A percentile compares a stretch with the other conserved stretches of the same genome.
Conservation (phyloP, 345 rosid genomes). For the Corchorus capsularis region DNA sequence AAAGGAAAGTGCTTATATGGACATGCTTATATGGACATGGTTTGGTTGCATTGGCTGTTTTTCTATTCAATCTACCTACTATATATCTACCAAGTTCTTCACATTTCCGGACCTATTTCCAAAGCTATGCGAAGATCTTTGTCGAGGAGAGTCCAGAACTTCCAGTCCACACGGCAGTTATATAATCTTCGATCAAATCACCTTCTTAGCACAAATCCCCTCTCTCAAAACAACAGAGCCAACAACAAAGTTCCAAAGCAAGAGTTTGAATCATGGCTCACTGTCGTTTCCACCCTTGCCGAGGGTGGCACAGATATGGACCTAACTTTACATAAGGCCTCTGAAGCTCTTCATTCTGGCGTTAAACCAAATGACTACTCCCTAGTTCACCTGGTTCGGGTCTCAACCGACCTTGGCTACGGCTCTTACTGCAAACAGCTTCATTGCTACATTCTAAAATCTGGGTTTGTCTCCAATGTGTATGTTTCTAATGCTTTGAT, state of each 20-base stretch:
- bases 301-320: slow-evolving; percentile 28
- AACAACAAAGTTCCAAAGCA: neutral
- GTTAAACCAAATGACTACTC: slow-evolving; percentile 37
- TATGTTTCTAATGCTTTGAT: slow-evolving; percentile 58
- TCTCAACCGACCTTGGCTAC: slow-evolving; percentile 48
- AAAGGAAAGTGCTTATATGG: too few species aligned
- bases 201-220: neutral
- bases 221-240: neutral
- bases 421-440: slow-evolving; percentile 58
- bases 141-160: slow-evolving; percentile 15
- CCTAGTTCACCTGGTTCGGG: slow-evolving; percentile 55
- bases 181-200: slow-evolving; percentile 12
- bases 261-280: slow-evolving; percentile 23
- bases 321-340: slow-evolving; percentile 32
- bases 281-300: slow-evolving; percentile 28
- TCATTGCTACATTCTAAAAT: slow-evolving; percentile 51
- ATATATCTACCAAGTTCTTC: neutral
- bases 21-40: too few species aligned
- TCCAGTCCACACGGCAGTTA: slow-evolving; percentile 20
- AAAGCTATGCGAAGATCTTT: slow-evolving; percentile 34
- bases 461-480: slow-evolving; percentile 60
- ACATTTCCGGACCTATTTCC: neutral
- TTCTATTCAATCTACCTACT: too few species aligned
- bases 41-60: too few species aligned
- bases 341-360: slow-evolving; percentile 39